These are phyloP conservation scores for Lycium barbarum DNA, from an alignment of 257 asterid species.

Conservation along the genomic window DNA sequence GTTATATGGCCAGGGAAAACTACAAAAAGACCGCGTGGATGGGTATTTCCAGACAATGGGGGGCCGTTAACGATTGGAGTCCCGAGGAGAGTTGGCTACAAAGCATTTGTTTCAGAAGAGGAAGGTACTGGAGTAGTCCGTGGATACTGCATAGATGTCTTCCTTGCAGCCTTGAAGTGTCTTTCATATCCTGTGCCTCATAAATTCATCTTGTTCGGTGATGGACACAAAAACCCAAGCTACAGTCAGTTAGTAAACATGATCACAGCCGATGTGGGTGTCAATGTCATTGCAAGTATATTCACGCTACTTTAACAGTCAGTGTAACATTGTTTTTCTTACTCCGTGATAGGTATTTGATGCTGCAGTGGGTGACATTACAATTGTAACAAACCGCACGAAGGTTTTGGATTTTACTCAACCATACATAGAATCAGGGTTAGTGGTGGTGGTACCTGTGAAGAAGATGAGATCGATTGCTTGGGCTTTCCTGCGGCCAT, in stretches of 20 bases:
- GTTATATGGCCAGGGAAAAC: slow-evolving; percentile 82
- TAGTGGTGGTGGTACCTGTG: slow-evolving; percentile 70
- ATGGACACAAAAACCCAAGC: slow-evolving; percentile 68
- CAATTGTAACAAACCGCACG: slow-evolving; percentile 75
- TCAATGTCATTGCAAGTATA: not conserved
- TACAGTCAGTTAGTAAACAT: slow-evolving; percentile 57
- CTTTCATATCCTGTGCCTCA: slow-evolving; percentile 83
- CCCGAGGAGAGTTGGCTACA: slow-evolving; percentile 70
- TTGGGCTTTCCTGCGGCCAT: slow-evolving; percentile 84
- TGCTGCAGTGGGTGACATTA: slow-evolving; percentile 85
- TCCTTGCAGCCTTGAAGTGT: slow-evolving; percentile 65
- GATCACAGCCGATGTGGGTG: slow-evolving; percentile 56
- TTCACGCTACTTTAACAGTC: not conserved
- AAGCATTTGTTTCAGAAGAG: slow-evolving; percentile 59
- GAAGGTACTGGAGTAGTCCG: slow-evolving; percentile 40
- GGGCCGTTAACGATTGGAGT: slow-evolving; percentile 71
- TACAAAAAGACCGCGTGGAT: slow-evolving; percentile 67
- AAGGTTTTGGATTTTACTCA: slow-evolving; percentile 82
- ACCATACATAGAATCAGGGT: slow-evolving; percentile 82
- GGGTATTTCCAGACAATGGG: slow-evolving; percentile 79
- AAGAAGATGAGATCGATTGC: slow-evolving; percentile 59
- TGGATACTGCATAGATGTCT: slow-evolving; percentile 81
- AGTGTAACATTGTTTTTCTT: slow-evolving; percentile 22
- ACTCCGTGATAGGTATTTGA: slow-evolving; percentile 59
- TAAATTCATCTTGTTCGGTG: slow-evolving; percentile 66